Evolutionary conservation across 805 yeast species (phyloP), one percentile per base, ranked within the genome.

Genomic region (Kodamaea kakaduensis): DNA sequence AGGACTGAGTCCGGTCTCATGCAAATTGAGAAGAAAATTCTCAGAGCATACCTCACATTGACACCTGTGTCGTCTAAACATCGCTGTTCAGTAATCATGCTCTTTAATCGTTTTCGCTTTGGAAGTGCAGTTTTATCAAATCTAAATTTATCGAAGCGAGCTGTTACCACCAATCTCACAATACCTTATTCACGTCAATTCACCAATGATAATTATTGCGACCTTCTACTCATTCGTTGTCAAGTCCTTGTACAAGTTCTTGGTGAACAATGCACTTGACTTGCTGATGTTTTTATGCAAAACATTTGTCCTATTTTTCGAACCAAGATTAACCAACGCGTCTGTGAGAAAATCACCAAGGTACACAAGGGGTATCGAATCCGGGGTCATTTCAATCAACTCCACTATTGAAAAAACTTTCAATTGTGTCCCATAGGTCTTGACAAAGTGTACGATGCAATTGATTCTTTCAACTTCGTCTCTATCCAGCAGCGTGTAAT

Each of bases 361-460:
- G 34, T 54, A 52, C 14, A 51, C 41, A 15, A 67, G 18, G 0
- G 69, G 65, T 13, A 59, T 42, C 14, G 49, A 43, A 4, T 47
- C 46, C 2, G 73, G 73, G 6, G 67, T 34, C 36, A 50, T 32
- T 4, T 37, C 39, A 12, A 66, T 31, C 4, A 65, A 38, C 31
- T 61, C 67, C 12, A 35, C 31, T 1, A 62, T 38, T 1, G 50
- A 31, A 25, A 53, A 53, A 22, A 41, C 42, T 3, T 36, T 14
- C 4, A n/a, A 10, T 4, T 29, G 19, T 5, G 25, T 25, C 5
- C 61, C 66, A 36, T 50, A 58, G 5, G 42, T 30, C 3, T 40
- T 32, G 3, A 63, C 37, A 31, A 63, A 56, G 38, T 64, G 69
- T 30, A 41, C 43, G 6, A 63, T 50, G 2, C 32, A 13, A 21